phyloP scores from a whole-genome alignment of 1,139 yeast genomes.

The Scheffersomyces illinoinensis region DNA sequence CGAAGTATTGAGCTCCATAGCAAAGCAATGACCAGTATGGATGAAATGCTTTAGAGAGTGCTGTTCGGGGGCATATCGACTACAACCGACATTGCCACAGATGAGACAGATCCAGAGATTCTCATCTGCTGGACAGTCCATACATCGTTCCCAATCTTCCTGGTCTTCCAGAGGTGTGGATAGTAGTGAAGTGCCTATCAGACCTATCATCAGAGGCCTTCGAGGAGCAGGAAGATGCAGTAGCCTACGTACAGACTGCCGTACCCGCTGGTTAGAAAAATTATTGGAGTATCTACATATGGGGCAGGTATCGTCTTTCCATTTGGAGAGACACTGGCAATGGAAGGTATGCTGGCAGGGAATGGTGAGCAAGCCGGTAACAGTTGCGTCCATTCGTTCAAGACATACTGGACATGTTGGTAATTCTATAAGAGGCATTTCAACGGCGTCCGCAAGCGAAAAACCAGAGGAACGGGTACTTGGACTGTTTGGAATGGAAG shows the following conservation, averaged over 20 bases:
- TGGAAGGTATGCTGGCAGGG: slow-evolving; percentile 95
- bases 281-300: slow-evolving; percentile 79
- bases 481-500: slow-evolving; percentile 2
- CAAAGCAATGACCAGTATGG: slow-evolving; percentile 81
- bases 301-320: slow-evolving; percentile 93
- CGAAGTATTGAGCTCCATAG: slow-evolving; percentile 84
- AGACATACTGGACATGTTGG: slow-evolving; percentile 95
- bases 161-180: slow-evolving; percentile 1
- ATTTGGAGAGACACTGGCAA: slow-evolving; percentile 82
- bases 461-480: slow-evolving; percentile 3
- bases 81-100: slow-evolving; percentile 91
- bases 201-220: background rate
- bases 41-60: slow-evolving; percentile 86
- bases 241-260: slow-evolving; percentile 35
- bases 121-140: slow-evolving; percentile 31
- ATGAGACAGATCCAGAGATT: slow-evolving; percentile 80
- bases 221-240: slow-evolving; percentile 20
- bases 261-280: slow-evolving; percentile 35
- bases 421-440: slow-evolving; percentile 48
- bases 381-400: slow-evolving; percentile 81
- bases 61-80: slow-evolving; percentile 76
- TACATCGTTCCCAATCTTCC: slow-evolving; percentile 28
- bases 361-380: slow-evolving; percentile 82
- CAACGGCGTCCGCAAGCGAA: slow-evolving; percentile 16
- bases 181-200: background rate